These are phyloP conservation scores for Starmerella scarabaei DNA, from an alignment of 805 yeast genomes.

Conservation along the genomic window DNA sequence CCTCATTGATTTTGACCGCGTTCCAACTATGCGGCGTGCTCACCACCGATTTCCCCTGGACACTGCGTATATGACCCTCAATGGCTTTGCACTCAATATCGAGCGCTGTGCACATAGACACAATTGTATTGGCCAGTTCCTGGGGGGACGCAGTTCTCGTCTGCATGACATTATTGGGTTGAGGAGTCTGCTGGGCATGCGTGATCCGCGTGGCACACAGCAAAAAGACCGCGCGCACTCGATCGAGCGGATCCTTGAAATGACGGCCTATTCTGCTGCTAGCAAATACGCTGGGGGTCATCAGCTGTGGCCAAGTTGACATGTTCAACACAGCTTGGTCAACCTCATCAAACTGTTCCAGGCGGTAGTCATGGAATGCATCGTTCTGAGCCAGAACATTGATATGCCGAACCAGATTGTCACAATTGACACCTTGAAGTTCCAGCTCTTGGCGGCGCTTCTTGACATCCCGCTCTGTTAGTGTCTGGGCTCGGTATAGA, in stretches of 20 bases:
- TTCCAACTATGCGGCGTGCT: slow-evolving; percentile 71
- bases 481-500: slow-evolving; percentile 57
- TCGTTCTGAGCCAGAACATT: slow-evolving; percentile 8
- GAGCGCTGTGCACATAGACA: slow-evolving; percentile 54
- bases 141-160: slow-evolving; percentile 47
- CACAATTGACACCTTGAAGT: slow-evolving; percentile 19
- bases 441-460: slow-evolving; percentile 46
- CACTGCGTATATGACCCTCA: slow-evolving; percentile 68
- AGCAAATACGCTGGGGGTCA: slow-evolving; percentile 45
- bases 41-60: slow-evolving; percentile 25
- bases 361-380: slow-evolving; percentile 18
- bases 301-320: slow-evolving; percentile 30
- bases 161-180: slow-evolving; percentile 25
- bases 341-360: slow-evolving; percentile 22
- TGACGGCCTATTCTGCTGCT: slow-evolving; percentile 40
- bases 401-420: slow-evolving; percentile 13
- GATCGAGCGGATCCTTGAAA: slow-evolving; percentile 43
- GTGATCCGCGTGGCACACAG: slow-evolving; percentile 50
- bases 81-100: slow-evolving; percentile 65
- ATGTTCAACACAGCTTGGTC: slow-evolving; percentile 24
- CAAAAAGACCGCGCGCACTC: slow-evolving; percentile 50
- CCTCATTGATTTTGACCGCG: slow-evolving; percentile 58
- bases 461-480: slow-evolving; percentile 55
- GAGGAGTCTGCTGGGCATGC: slow-evolving; percentile 29
- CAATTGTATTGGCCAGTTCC: slow-evolving; percentile 67